Base-by-base conservation (phyloP, 2,329 filamentous ascomycete genomes). In the Lecanicillium sp. region DNA sequence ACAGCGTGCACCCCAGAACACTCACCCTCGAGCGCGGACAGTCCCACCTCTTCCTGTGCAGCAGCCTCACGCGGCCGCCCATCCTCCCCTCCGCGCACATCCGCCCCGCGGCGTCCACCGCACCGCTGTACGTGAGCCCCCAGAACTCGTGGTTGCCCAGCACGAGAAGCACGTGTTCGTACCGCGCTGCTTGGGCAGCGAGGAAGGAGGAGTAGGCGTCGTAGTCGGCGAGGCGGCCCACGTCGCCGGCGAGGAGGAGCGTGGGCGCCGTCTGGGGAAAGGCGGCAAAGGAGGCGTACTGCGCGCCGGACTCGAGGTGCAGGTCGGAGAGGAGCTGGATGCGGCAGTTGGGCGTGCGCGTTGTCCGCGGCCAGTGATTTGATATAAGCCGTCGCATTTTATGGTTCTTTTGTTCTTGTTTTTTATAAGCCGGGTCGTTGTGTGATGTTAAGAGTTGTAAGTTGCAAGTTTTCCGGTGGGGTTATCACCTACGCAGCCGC, bases 111-210 rank as follows among this genome's bases (percentile, higher is more conserved):
- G 52, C 52, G 4, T 54, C 53, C 6, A 74, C 49, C 1, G 61
- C 63, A 2, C 57, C 51, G 2, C 59, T 55, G 36, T 64, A 60
- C 17, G 56, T 60, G 4, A 65, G 54, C 14, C 63, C 63, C 54
- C 69, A 72, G 56, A 77, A 78, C 56, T 79, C 75, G 55, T 78
- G 74, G 56, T 78, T 78, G 0, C 74, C 75, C 2, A 78, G 65
- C 0, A 78, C 65, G 1, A 77, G 58, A 45, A 77, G 69, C 2
- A 78, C 67, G 4, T 60, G 62, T 6, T 69, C 58, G 53, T 69
- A 78, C 3, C 63, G 62, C 17, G 58, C 53, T 14, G 64, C 65
- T 47, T 74, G 72, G 3, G 54, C 54, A 9, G 58, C 52, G 20
- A 78, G 63, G 51, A 78, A 77, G 5, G 50, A 49, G 3, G 67